These are phyloP conservation scores for Neurospora sp. DNA, from an alignment of 495 filamentous ascomycete genomes.

Conservation along the genomic window DNA sequence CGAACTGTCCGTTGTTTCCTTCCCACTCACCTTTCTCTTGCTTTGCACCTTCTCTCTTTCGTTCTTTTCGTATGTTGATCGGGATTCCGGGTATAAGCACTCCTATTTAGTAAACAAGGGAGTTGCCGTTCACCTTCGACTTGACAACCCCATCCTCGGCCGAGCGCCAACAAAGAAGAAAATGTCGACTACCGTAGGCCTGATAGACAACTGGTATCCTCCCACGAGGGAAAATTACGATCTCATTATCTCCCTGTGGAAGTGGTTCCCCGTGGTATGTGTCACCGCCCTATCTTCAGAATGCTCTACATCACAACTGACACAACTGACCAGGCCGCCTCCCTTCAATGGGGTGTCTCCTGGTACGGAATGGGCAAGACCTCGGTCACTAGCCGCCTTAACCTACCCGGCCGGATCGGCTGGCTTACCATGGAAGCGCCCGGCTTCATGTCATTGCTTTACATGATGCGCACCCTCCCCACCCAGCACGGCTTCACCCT, in stretches of 20 bases:
- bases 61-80: neutral
- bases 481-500: conserved; percentile 32
- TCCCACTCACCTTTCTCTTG: neutral
- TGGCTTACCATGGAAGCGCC: conserved; percentile 84
- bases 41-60: neutral
- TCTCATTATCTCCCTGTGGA: conserved; percentile 41
- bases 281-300: neutral
- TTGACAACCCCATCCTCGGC: neutral
- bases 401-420: conserved; percentile 76
- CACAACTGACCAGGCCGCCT: conserved; percentile 34
- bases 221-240: conserved; percentile 43
- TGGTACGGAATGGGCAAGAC: conserved; percentile 81
- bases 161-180: neutral
- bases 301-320: neutral
- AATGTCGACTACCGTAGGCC: conserved; percentile 15
- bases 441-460: conserved; percentile 66
- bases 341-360: conserved; percentile 51
- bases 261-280: conserved; percentile 35
- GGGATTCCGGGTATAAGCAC: neutral
- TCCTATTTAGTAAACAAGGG: neutral
- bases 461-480: conserved; percentile 62
- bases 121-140: neutral
- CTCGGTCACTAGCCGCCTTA: conserved; percentile 59
- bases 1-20: neutral
- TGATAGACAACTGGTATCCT: conserved; percentile 39